Evolutionary conservation across 768 basidiomycete species (phyloP).

Genomic region (Lactifluus echinatus): DNA sequence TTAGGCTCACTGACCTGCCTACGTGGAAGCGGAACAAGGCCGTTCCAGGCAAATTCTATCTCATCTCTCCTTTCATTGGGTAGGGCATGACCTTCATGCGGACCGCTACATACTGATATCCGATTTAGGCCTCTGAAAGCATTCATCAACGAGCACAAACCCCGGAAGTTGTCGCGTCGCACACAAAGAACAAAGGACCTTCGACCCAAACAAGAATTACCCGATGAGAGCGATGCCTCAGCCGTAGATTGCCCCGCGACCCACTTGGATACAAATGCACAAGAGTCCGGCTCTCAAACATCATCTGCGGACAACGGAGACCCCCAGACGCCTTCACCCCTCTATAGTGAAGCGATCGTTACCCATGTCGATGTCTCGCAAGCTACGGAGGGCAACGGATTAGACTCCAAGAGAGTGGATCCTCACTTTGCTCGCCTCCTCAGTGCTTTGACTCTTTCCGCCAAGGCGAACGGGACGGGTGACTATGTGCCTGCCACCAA

Average conservation of each 20-base stretch:
- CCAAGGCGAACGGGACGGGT: constrained; percentile 16
- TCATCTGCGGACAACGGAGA: constrained; percentile 54
- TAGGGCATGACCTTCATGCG: constrained; percentile 24
- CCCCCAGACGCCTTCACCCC: constrained; percentile 57
- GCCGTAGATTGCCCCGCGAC: constrained; percentile 19
- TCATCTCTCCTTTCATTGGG: constrained; percentile 92
- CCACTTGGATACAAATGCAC: constrained; percentile 30
- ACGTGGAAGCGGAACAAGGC: constrained; percentile 81
- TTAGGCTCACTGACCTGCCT: constrained; percentile 78
- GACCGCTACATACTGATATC: constrained; percentile 8
- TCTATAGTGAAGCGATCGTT: constrained; percentile 37
- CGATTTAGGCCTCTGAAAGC: constrained; percentile 49
- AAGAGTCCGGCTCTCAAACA: constrained; percentile 61
- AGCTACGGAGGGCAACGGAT: constrained; percentile 27
- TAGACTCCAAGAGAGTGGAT: constrained; percentile 38
- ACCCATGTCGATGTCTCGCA: constrained; percentile 25
- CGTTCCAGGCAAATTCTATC: constrained; percentile 76
- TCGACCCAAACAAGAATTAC: constrained; percentile 18
- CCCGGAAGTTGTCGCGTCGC: constrained; percentile 38
- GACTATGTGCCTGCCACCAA: background rate
- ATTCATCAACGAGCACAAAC: constrained; percentile 59
- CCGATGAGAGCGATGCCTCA: constrained; percentile 26
- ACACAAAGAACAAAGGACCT: constrained; percentile 23
- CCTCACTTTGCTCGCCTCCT: constrained; percentile 66
- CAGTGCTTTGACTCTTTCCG: constrained; percentile 52